phyloP scores from a whole-genome alignment of 225 moss, liverwort and hornwort species.

The Neckera pumila region DNA sequence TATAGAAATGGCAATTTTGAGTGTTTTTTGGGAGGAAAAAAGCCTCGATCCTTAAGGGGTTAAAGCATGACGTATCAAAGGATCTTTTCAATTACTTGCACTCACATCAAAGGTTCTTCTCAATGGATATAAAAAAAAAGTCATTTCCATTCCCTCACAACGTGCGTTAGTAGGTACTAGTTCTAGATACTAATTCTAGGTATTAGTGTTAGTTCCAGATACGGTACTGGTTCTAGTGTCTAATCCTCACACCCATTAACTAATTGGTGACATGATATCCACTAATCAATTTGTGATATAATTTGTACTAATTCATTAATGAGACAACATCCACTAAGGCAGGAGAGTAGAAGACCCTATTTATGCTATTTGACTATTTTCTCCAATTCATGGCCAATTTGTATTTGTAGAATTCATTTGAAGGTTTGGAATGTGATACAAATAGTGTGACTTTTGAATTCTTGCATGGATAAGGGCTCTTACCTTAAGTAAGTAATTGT shows the following conservation, averaged over 20 bases:
- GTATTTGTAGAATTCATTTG: neutral
- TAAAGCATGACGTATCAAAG: rapidly evolving
- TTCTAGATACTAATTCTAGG: neutral
- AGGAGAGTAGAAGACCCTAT: rapidly evolving
- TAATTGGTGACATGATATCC: neutral
- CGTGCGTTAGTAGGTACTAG: rapidly evolving
- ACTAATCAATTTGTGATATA: too few species aligned
- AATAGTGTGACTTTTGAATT: neutral
- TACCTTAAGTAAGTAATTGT: too few species aligned
- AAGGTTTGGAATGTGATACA: neutral
- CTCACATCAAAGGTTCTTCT: neutral
- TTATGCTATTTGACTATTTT: neutral
- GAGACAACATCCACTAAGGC: neutral
- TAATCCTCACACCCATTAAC: too few species aligned
- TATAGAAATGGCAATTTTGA: neutral
- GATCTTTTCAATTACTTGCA: neutral
- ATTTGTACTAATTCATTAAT: neutral
- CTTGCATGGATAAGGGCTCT: rapidly evolving
- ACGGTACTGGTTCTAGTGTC: rapidly evolving
- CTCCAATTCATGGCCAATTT: neutral
- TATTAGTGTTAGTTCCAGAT: rapidly evolving
- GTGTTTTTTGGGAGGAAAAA: rapidly evolving
- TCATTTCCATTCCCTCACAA: neutral
- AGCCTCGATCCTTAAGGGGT: neutral
- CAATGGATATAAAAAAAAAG: neutral